Conservation (phyloP, 2,329 filamentous ascomycete genomes). For the Talaromyces sp. region DNA sequence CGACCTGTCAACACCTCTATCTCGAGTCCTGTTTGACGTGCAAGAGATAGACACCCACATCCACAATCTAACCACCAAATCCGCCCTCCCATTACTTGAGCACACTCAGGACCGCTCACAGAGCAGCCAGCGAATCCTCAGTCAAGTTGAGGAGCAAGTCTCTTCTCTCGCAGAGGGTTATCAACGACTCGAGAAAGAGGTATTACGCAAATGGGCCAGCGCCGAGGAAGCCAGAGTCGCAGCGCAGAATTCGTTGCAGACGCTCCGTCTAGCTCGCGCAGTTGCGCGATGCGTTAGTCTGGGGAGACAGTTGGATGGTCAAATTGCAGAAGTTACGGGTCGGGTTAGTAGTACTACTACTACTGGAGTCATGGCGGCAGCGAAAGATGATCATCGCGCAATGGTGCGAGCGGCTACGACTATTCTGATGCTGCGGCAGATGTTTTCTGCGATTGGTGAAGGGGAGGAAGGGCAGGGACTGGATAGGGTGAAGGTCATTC, state of each 20-base stretch:
- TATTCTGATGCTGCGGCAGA: slow-evolving; percentile 69
- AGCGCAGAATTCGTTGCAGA: slow-evolving; percentile 74
- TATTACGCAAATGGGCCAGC: slow-evolving; percentile 77
- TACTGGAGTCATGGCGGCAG: slow-evolving; percentile 18
- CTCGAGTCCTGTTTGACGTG: slow-evolving; percentile 89
- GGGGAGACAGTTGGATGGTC: slow-evolving; percentile 81
- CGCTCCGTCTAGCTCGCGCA: slow-evolving; percentile 70
- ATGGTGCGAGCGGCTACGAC: slow-evolving; percentile 81
- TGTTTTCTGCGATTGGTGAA: slow-evolving; percentile 63
- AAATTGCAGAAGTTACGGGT: slow-evolving; percentile 67
- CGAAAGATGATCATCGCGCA: slow-evolving; percentile 69
- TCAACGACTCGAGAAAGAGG: slow-evolving; percentile 78
- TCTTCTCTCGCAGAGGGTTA: slow-evolving; percentile 79
- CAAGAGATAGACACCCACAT: slow-evolving; percentile 97
- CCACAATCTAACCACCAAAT: slow-evolving; percentile 79
- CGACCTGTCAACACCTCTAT: slow-evolving; percentile 90
- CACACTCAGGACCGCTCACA: slow-evolving; percentile 73
- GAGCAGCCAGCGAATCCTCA: slow-evolving; percentile 68
- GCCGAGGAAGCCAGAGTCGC: slow-evolving; percentile 79
- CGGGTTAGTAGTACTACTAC: slow-evolving; percentile 22
- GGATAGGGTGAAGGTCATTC: slow-evolving; percentile 69
- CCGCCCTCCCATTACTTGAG: slow-evolving; percentile 73
- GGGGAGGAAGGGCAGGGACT: slow-evolving; percentile 75
- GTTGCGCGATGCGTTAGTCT: slow-evolving; percentile 77
- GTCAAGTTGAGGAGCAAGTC: slow-evolving; percentile 76